These are phyloP conservation scores for Begonia fuchsioides DNA, from an alignment of 306 rosid species.

Conservation along the genomic window DNA sequence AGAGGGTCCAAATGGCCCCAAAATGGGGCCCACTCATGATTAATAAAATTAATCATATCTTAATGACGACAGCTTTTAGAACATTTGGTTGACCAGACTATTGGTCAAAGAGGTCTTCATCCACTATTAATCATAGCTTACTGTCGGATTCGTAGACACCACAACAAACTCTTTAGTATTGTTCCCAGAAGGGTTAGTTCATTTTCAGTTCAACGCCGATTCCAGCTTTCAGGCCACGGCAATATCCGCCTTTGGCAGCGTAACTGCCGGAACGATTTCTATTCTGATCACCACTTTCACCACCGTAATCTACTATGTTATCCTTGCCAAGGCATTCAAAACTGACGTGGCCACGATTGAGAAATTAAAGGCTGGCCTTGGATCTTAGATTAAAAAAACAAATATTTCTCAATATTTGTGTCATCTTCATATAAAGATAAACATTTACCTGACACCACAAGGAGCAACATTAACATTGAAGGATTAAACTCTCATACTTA, in stretches of 20 bases:
- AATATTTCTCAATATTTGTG: too few relatives aligned
- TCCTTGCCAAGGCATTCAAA: constrained; percentile 38
- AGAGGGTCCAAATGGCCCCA: too few relatives aligned
- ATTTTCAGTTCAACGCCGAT: constrained; percentile 31
- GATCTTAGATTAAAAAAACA: neutral
- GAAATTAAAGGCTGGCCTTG: constrained; percentile 25
- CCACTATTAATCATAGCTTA: constrained; percentile 6
- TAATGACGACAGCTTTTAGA: too few relatives aligned
- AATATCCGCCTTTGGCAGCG: constrained; percentile 34
- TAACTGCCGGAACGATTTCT: constrained; percentile 25
- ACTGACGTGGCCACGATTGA: constrained; percentile 23
- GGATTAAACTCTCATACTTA: too few relatives aligned
- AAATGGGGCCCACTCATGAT: too few relatives aligned
- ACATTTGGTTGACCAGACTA: too few relatives aligned
- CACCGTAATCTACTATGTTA: constrained; percentile 20
- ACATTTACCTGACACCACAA: too few relatives aligned
- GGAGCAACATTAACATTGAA: too few relatives aligned
- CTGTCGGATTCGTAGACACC: constrained; percentile 39
- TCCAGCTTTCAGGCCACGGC: constrained; percentile 3
- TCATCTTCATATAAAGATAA: too few relatives aligned
- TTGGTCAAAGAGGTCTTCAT: too few relatives aligned
- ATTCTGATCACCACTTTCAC: constrained; percentile 23
- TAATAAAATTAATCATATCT: too few relatives aligned
- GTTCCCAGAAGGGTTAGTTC: constrained; percentile 41
- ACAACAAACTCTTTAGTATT: constrained; percentile 27